A percentile compares a stretch with the other conserved stretches of the same genome.
Evolutionary conservation across 208 protist genomes (phyloP).

Genomic region (Wallacemonas collosoma): DNA sequence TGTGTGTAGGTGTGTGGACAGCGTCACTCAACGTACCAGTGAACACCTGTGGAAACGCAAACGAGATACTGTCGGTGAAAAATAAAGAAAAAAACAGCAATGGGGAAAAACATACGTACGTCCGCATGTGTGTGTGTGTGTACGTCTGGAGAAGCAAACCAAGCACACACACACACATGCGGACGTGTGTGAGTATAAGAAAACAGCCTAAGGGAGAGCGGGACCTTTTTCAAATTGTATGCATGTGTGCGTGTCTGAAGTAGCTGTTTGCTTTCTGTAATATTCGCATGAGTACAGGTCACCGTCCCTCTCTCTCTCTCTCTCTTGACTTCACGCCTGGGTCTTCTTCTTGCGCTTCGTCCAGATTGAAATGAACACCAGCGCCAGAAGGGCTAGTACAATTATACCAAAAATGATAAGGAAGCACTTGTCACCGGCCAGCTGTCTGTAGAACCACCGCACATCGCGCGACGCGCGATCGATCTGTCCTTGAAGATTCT

Average conservation of each 20-base stretch:
- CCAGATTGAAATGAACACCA: slow-evolving; percentile 81
- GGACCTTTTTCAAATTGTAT: no score
- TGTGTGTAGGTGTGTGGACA: no score
- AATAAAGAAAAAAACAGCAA: slow-evolving; percentile 20
- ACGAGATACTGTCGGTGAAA: not conserved
- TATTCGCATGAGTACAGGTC: no score
- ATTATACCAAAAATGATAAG: slow-evolving; percentile 68
- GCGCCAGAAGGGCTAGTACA: slow-evolving; percentile 55
- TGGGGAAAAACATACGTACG: not conserved
- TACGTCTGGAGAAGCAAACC: no score
- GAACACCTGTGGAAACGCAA: no score
- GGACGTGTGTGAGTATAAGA: no score
- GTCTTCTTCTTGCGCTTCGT: slow-evolving; percentile 56
- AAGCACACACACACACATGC: no score
- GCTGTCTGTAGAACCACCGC: slow-evolving; percentile 75
- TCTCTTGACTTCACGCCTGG: not conserved
- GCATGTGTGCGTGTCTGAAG: no score
- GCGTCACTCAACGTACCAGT: no score
- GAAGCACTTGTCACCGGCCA: slow-evolving; percentile 82
- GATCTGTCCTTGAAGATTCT: slow-evolving; percentile 69
- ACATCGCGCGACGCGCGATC: slow-evolving; percentile 74
- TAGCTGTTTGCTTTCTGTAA: no score
- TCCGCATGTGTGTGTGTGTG: not conserved
- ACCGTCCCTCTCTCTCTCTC: no score
- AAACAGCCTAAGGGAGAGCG: no score